Percentiles rank a stretch among this genome's conserved stretches.
Evolutionary conservation across 495 filamentous ascomycete genomes (phyloP).

Genomic region (Articulospora tetracladia): DNA sequence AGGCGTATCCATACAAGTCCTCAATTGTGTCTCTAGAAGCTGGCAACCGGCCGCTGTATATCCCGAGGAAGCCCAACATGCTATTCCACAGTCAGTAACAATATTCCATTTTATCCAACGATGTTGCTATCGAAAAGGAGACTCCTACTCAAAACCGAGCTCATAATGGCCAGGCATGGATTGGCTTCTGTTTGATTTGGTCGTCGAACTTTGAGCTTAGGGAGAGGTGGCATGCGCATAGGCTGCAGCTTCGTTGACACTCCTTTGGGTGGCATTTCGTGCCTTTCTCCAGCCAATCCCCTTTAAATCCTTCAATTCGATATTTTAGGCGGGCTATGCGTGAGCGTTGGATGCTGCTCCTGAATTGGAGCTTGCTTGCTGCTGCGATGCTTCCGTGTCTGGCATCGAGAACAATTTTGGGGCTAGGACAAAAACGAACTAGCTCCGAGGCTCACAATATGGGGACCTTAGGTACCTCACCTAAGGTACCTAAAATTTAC

Average conservation of each 20-base stretch:
- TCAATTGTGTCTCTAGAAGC: slow-evolving; percentile 74
- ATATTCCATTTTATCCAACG: not conserved
- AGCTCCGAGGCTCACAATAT: no score
- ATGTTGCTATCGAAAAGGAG: not conserved
- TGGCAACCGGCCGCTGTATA: slow-evolving; percentile 69
- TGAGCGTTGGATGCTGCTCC: not conserved
- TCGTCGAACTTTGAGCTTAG: slow-evolving; percentile 74
- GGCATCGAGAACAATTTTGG: slow-evolving; percentile 3
- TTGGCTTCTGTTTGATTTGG: slow-evolving; percentile 74
- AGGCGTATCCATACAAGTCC: slow-evolving; percentile 90
- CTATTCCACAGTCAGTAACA: slow-evolving; percentile 37
- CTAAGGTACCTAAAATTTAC: no score
- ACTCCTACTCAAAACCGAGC: slow-evolving; percentile 78
- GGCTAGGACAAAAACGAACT: not conserved
- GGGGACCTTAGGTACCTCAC: no score
- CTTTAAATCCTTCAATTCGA: not conserved
- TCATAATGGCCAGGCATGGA: slow-evolving; percentile 82
- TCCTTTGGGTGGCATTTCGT: slow-evolving; percentile 26
- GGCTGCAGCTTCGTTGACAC: slow-evolving; percentile 34
- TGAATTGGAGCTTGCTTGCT: not conserved
- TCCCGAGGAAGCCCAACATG: slow-evolving; percentile 92
- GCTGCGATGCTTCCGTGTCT: not conserved
- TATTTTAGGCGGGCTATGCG: not conserved
- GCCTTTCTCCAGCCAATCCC: not conserved
- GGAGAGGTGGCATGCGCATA: slow-evolving; percentile 83